Evolutionary conservation across 2,329 filamentous ascomycete genomes (phyloP).

Genomic region (Scedosporium dehoogii): DNA sequence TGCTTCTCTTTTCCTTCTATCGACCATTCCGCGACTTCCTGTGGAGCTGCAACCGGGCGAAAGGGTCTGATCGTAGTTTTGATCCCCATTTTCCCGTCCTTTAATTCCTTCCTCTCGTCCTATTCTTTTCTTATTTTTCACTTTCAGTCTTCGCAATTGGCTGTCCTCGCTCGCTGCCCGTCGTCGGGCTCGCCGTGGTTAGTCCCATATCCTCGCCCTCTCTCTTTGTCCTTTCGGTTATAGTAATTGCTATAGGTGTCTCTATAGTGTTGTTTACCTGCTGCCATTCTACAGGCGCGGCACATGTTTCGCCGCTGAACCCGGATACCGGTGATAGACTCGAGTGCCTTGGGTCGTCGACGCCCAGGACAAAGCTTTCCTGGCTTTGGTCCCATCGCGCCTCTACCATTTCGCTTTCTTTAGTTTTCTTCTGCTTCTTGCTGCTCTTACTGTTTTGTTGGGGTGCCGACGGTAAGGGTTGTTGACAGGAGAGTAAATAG

Average conservation of each 20-base stretch:
- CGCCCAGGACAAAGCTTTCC: conserved; percentile 20
- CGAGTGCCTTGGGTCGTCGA: conserved; percentile 19
- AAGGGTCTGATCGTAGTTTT: conserved; percentile 4
- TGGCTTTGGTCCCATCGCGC: conserved; percentile 17
- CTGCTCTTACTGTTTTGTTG: neutral
- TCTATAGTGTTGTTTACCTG: neutral
- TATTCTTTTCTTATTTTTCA: neutral
- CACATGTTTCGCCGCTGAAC: conserved; percentile 12
- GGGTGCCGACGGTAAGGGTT: neutral
- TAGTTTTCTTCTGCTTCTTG: neutral
- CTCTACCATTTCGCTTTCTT: neutral
- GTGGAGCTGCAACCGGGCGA: neutral
- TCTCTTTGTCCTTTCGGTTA: neutral
- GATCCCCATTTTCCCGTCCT: neutral
- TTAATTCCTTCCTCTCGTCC: neutral
- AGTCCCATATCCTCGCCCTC: neutral
- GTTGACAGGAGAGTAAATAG: neutral
- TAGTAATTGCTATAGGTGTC: neutral
- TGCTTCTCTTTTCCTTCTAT: neutral
- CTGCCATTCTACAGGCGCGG: neutral
- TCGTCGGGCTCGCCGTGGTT: neutral
- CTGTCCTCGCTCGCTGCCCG: neutral
- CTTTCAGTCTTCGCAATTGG: neutral
- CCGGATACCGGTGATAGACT: conserved; percentile 17
- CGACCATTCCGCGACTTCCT: neutral